Evolutionary conservation across 495 filamentous ascomycete genomes (phyloP), one percentile per base, ranked within the genome.

Genomic region (Rhypophila decipiens): DNA sequence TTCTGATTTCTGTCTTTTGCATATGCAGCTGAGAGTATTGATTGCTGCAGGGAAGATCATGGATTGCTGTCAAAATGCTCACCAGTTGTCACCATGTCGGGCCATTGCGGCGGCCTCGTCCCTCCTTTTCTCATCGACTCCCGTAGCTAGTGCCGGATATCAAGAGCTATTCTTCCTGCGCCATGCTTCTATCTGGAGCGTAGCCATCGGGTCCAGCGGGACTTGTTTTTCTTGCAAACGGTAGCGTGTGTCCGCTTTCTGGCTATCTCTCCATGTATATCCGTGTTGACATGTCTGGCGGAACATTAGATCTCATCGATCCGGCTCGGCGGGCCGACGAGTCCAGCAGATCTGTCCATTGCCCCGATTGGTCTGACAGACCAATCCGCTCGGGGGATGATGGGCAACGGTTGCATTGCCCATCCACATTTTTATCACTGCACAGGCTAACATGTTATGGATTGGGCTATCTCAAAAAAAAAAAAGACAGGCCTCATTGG

Each of bases 271-370:
- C 4, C 17, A 11, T 19, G 20, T 11, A 23, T 19, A 11, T 12
- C n/a, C 18, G 36, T 13, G 10, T 18, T 39, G 36, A 18, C 13
- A 8, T 9, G 18, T n/a, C 29, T 18, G 10, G 44, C 24, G 51
- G 55, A 42, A 45, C 40, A 24, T 34, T 43, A 38, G 42, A 27
- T 19, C 17, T 31, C 48, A 46, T 49, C 50, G 50, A 44, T 44
- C 45, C 57, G 59, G 59, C 59, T 60, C 39, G 43, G 46, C 59
- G 59, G 59, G 44, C 59, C 59, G 59, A 47, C 35, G 31, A 47
- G 36, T 45, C 46, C 42, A 52, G 36, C 38, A 47, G 35, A 47
- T 42, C 45, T 29, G 5, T 20, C 34, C 13, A 15, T 7, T 36
- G 42, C 31, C 13, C 39, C 19, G 1, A 24, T 18, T 35, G 5